These are phyloP conservation scores for Gigaspora rosea DNA, from an alignment of 192 early-diverging fungal genomes.

Conservation along the genomic window DNA sequence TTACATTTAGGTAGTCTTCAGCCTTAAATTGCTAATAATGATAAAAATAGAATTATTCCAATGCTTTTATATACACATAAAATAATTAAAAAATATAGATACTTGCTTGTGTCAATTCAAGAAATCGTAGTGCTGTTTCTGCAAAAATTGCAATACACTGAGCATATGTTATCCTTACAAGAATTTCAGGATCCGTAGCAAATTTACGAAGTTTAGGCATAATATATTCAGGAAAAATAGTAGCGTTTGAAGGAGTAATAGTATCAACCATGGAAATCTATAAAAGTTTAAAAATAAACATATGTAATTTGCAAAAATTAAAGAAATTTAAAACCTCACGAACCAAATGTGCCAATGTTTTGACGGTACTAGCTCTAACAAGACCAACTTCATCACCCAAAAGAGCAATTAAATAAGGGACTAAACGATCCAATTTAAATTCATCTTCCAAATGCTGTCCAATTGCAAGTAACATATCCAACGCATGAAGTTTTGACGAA, in stretches of 20 bases:
- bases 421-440: conserved; percentile 69
- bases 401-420: conserved; percentile 76
- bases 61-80: too few species aligned
- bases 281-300: neutral
- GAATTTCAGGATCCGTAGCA: conserved; percentile 67
- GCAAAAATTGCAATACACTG: conserved; percentile 78
- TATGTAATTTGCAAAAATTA: neutral
- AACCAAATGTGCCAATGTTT: conserved; percentile 72
- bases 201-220: conserved; percentile 74
- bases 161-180: conserved; percentile 84
- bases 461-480: conserved; percentile 75
- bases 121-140: conserved; percentile 72
- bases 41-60: too few species aligned
- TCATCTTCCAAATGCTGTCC: conserved; percentile 68
- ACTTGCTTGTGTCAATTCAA: conserved; percentile 72
- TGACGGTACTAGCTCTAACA: conserved; percentile 65
- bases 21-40: conserved; percentile 46
- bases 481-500: conserved; percentile 65
- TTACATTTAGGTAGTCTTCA: conserved; percentile 46
- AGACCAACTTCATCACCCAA: conserved; percentile 63
- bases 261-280: conserved; percentile 75
- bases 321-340: neutral
- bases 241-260: conserved; percentile 78
- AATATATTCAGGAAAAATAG: conserved; percentile 90
- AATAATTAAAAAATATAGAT: too few species aligned